Base-by-base conservation (phyloP, 2,329 filamentous ascomycete genomes). In the Neocatenulostroma microsporum region DNA sequence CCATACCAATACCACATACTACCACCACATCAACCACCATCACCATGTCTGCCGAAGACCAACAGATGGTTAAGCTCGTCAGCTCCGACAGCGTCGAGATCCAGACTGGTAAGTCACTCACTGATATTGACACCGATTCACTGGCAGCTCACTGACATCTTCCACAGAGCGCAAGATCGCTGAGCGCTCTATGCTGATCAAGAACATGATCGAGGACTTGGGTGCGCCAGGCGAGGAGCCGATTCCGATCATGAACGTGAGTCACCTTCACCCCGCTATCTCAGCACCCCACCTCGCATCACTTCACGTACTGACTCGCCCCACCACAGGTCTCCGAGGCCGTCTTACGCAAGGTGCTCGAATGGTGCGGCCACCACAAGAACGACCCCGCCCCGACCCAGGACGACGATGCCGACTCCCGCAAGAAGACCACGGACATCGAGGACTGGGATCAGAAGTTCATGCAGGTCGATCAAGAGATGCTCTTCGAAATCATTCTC, bases 401-500 rank as follows among this genome's bases (percentile, higher is more conserved):
- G 54, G 89, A 96, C 46, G 91, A 94, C 42, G 87, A 98, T 54
- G 82, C 83, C 45, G 89, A 96, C 55, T 87, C 81, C 34, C 85
- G 91, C 53, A 95, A 95, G 74, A 95, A 94, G 78, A 94, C 88
- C 2, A 96, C 91, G 30, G 91, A 98, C 55, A 98, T 98, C 49
- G 91, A 96, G 42, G 91, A 98, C 67, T 98, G 91, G 91, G 91
- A 98, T 55, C 89, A 96, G 66, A 98, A 98, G 69, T 98, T 96
- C 66, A 96, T 98, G 91, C 89, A 96, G 67, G 91, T 98, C 13
- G 91, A 98, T 62, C 91, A 98, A 61, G 91, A 98, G 68, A 96
- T 98, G 91, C 77, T 98, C 2, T 98, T 98, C 51, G 91, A 98
- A 71, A 96, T 98, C 58, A 98, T 98, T 53, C 74, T 98, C 18